Evolutionary conservation across 441 rosid genomes (phyloP), one percentile per base, ranked within the genome.

Genomic region (Gossypium aridum): DNA sequence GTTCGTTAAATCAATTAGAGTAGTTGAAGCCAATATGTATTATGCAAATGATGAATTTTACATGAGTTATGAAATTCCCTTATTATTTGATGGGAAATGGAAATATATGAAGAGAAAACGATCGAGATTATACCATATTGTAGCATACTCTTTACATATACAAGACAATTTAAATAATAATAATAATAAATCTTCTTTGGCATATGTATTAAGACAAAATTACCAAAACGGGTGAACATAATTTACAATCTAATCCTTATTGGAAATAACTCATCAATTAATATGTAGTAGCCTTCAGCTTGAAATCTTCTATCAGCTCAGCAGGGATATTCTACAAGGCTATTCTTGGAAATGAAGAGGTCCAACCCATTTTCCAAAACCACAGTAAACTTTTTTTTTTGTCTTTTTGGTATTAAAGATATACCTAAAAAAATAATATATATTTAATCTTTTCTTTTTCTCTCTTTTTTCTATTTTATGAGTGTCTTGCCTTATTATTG

Each of bases 401-500:
- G 34, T 28, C 34, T 4, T 28, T 28, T 28, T 28, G 34, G 34
- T 28, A 28, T 28, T 28, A 28, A 28, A 28, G 34, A 28, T 28
- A 28, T 28, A 28, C 34, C 34, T 28, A 28, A 28, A 28, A 28
- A 4, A 0, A 28, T 28, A 26, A 26, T 26, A 28, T 28, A 28
- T 28, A 28, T 28, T 0, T 4, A 28, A 31, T 31, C 7, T 31
- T 31, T 31, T 3, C 2, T 69, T 28, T 39, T 43, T 23, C 25
- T 7, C 7, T 31, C 19, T 47, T 31, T 45, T 26, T 17, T 37
- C 25, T 16, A 75, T 20, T 62, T 73, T 26, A 71, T 0, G 43
- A 22, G 77, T 84, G 83, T 85, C 59, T 43, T 14, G 13, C 37
- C 78, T 72, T 79, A 64, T 72, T 80, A 64, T 77, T 60, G 43